These are phyloP conservation scores for Gliomastix tumulicola DNA, from an alignment of 2,329 filamentous ascomycete species.

Conservation along the genomic window DNA sequence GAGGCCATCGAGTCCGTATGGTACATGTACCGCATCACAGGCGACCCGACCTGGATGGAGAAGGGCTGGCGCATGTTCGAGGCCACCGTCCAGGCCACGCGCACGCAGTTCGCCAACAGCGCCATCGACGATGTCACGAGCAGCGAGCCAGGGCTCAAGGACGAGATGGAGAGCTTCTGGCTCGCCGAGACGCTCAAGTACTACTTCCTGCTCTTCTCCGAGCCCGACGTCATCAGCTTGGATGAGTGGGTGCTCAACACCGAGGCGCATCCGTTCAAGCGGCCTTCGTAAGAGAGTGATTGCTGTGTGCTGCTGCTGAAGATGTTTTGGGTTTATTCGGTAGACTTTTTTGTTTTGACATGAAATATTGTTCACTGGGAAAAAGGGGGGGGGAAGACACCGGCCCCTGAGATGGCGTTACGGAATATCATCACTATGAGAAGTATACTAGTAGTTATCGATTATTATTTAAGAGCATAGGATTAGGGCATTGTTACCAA, in stretches of 20 bases:
- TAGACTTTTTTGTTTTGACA: too few species aligned
- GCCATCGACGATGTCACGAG: constrained; percentile 59
- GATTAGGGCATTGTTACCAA: too few species aligned
- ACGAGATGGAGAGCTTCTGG: constrained; percentile 87
- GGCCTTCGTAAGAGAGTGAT: constrained; percentile 26
- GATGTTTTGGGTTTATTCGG: too few species aligned
- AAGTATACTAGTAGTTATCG: too few species aligned
- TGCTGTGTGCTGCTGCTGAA: too few species aligned
- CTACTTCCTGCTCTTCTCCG: constrained; percentile 74
- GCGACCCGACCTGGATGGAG: constrained; percentile 67
- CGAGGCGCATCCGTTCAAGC: constrained; percentile 52
- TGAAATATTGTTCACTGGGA: too few species aligned
- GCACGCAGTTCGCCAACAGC: constrained; percentile 60
- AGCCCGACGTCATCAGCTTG: constrained; percentile 57
- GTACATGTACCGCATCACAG: constrained; percentile 87
- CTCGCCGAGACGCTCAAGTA: constrained; percentile 88
- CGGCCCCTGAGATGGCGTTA: too few species aligned
- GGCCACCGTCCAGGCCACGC: constrained; percentile 59
- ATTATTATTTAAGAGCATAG: too few species aligned
- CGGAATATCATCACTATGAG: too few species aligned
- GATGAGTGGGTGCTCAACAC: constrained; percentile 64
- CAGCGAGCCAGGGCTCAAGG: constrained; percentile 31
- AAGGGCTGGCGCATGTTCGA: constrained; percentile 84
- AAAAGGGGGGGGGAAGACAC: too few species aligned
- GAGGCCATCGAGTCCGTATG: constrained; percentile 86